Evolutionary conservation across 2,329 filamentous ascomycete species (phyloP).

Genomic region (Apiospora koreana): DNA sequence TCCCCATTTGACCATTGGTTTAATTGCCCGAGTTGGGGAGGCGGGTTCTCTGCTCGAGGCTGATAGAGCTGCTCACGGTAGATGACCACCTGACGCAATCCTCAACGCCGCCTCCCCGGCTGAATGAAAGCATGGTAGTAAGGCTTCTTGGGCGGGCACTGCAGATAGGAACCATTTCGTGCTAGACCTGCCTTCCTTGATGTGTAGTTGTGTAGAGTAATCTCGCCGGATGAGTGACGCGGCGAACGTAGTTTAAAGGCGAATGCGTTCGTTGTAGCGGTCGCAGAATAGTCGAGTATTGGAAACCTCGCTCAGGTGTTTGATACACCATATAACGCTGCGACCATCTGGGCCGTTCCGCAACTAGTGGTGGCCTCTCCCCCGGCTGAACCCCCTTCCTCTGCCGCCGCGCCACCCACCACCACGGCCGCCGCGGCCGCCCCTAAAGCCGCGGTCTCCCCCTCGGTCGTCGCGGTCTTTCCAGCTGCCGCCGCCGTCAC

Average conservation of each 20-base stretch:
- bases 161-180: neutral
- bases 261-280: too few relatives aligned
- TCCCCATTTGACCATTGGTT: too few relatives aligned
- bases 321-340: neutral
- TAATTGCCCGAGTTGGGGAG: neutral
- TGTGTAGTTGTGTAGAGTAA: too few relatives aligned
- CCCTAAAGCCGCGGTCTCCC: slow-evolving; percentile 34
- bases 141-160: neutral
- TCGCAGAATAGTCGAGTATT: too few relatives aligned
- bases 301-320: too few relatives aligned
- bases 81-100: too few relatives aligned
- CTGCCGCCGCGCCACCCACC: slow-evolving; percentile 30
- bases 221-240: too few relatives aligned
- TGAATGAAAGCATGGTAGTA: too few relatives aligned
- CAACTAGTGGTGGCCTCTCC: slow-evolving; percentile 31
- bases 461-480: slow-evolving; percentile 32
- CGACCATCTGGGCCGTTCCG: neutral
- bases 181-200: too few relatives aligned
- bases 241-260: too few relatives aligned
- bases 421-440: slow-evolving; percentile 34
- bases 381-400: slow-evolving; percentile 36
- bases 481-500: slow-evolving; percentile 35
- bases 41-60: neutral
- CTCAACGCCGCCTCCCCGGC: neutral
- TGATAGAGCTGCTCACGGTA: neutral